Conservation (phyloP, 257 asterid species). For the Solanum bukasovii region DNA sequence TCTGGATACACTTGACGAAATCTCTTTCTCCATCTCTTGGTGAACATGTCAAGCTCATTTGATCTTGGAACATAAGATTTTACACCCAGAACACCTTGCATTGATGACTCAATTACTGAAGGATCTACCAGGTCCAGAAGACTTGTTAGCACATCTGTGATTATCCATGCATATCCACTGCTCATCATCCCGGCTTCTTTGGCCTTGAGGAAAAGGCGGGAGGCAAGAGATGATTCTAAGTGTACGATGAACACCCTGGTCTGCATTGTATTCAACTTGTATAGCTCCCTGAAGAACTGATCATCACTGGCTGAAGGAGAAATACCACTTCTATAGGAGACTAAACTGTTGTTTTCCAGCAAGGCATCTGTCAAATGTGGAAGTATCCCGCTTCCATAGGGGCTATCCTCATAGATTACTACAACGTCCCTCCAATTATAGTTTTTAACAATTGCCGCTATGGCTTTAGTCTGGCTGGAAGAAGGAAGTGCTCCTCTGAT, state of each 20-base stretch:
- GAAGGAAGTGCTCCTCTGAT: constrained; percentile 31
- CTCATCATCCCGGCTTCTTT: constrained; percentile 32
- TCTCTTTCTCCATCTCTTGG: constrained; percentile 25
- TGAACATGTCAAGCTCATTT: constrained; percentile 4
- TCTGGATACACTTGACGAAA: constrained; percentile 32
- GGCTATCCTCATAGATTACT: constrained; percentile 20
- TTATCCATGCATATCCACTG: constrained; percentile 37
- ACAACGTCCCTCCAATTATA: constrained; percentile 37
- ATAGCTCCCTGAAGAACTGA: constrained; percentile 16
- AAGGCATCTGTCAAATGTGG: constrained; percentile 26
- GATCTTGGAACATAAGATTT: constrained; percentile 30
- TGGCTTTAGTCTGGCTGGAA: constrained; percentile 32
- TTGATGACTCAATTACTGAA: constrained; percentile 19
- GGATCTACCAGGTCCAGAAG: constrained; percentile 19
- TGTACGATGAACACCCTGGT: constrained; percentile 41
- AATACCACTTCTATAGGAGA: constrained; percentile 19
- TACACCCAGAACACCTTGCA: constrained; percentile 50
- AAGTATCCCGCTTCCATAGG: constrained; percentile 26
- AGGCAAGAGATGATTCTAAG: constrained; percentile 20
- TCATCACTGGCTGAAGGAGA: constrained; percentile 24
- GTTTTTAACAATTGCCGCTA: constrained; percentile 28
- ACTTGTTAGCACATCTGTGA: constrained; percentile 32
- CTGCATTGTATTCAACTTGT: constrained; percentile 22
- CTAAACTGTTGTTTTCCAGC: background rate
- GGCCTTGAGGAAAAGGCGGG: constrained; percentile 25